These are phyloP conservation scores for Silene uniflora DNA, from an alignment of 148 eudicot genomes.

Conservation along the genomic window DNA sequence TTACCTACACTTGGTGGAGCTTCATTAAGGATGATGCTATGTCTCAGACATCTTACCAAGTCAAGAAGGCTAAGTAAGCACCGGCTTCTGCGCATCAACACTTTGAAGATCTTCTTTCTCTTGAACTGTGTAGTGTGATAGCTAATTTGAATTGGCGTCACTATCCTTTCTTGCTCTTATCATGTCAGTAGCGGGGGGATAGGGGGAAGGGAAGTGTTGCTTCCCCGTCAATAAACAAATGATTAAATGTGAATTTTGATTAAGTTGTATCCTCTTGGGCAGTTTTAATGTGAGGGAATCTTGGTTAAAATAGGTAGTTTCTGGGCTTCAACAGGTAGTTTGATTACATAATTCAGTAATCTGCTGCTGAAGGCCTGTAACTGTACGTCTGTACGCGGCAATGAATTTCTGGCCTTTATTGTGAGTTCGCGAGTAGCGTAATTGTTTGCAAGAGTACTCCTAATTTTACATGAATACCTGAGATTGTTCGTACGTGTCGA, in stretches of 20 bases:
- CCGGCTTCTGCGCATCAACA: neutral
- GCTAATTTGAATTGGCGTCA: neutral
- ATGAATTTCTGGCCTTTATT: neutral
- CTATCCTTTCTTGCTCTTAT: neutral
- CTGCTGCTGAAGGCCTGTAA: too few species aligned
- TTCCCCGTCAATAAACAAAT: neutral
- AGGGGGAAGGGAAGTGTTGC: neutral
- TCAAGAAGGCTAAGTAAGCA: slow-evolving; percentile 60
- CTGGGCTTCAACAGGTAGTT: neutral
- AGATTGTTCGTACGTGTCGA: neutral
- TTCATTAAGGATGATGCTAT: slow-evolving; percentile 81
- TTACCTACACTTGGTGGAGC: slow-evolving; percentile 88
- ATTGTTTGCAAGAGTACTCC: too few species aligned
- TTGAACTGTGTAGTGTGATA: neutral
- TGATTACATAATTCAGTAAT: too few species aligned
- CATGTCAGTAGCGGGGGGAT: neutral
- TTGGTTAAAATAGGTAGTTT: neutral
- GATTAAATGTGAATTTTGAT: neutral
- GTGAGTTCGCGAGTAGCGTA: neutral
- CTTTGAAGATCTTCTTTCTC: neutral
- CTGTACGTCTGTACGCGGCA: too few species aligned
- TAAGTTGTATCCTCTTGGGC: neutral
- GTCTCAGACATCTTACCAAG: slow-evolving; percentile 43
- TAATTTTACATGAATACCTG: too few species aligned
- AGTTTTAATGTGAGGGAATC: neutral